Conservation (phyloP, 2,329 filamentous ascomycete species). For the Exophiala sp. region DNA sequence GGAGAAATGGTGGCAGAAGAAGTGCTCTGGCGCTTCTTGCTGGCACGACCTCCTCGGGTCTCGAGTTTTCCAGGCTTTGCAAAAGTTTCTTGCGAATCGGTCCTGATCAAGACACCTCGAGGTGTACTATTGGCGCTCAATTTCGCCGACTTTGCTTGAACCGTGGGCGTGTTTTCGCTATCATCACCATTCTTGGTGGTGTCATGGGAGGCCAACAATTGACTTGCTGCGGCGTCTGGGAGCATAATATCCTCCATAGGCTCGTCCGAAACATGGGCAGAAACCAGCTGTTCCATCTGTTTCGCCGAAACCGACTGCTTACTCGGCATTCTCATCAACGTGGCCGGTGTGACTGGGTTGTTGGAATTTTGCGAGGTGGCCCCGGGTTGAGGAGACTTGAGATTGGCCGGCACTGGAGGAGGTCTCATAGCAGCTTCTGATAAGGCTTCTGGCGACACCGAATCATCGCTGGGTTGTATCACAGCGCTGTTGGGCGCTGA, state of each 20-base stretch:
- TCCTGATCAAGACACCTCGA: constrained; percentile 29
- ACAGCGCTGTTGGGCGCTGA: constrained; percentile 25
- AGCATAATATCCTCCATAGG: constrained; percentile 66
- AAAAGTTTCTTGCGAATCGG: constrained; percentile 38
- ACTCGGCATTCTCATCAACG: constrained; percentile 71
- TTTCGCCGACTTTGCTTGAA: constrained; percentile 65
- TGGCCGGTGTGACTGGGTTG: constrained; percentile 78
- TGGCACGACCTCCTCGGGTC: constrained; percentile 43
- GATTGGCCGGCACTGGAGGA: constrained; percentile 41
- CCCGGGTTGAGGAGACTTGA: constrained; percentile 37
- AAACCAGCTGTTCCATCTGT: constrained; percentile 36
- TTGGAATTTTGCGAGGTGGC: constrained; percentile 33
- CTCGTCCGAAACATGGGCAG: constrained; percentile 45
- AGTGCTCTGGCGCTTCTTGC: constrained; percentile 68
- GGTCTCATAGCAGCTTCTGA: constrained; percentile 50
- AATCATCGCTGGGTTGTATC: constrained; percentile 39
- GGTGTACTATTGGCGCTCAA: constrained; percentile 50
- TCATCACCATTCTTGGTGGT: constrained; percentile 41
- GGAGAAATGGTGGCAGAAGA: constrained; percentile 77
- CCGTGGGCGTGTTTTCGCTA: constrained; percentile 53
- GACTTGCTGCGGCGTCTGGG: constrained; percentile 64
- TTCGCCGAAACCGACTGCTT: constrained; percentile 37
- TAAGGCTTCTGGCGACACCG: constrained; percentile 49
- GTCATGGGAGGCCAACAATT: constrained; percentile 49
- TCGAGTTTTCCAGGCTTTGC: constrained; percentile 28